Conservation (phyloP, 1,139 yeast genomes). For the Sugiyamaella japonica region DNA sequence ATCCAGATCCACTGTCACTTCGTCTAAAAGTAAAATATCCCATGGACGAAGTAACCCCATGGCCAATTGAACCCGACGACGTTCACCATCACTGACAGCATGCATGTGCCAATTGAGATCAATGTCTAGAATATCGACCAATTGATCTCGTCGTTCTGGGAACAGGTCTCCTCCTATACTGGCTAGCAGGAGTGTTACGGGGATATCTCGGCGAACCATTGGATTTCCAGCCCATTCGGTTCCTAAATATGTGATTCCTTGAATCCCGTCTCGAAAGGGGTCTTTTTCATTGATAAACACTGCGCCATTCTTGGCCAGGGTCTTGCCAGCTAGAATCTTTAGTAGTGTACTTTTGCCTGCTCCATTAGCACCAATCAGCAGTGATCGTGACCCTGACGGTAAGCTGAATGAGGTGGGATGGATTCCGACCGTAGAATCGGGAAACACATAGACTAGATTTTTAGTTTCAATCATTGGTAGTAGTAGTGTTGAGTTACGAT, state of each 20-base stretch:
- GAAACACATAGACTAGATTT: constrained; percentile 68
- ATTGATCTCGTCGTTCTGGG: constrained; percentile 71
- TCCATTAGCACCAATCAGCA: constrained; percentile 91
- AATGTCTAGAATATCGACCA: constrained; percentile 75
- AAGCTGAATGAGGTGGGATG: constrained; percentile 59
- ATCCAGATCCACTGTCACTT: constrained; percentile 94
- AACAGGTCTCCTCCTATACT: constrained; percentile 81
- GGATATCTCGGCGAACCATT: constrained; percentile 84
- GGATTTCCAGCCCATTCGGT: constrained; percentile 98
- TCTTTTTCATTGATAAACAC: constrained; percentile 71
- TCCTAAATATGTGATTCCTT: constrained; percentile 84
- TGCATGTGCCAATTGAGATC: constrained; percentile 93
- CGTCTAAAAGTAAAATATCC: constrained; percentile 80
- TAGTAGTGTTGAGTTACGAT: too few species aligned
- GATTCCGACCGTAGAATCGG: constrained; percentile 67
- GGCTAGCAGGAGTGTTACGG: constrained; percentile 72
- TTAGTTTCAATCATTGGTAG: constrained; percentile 61
- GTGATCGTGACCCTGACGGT: constrained; percentile 70
- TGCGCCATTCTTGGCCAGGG: constrained; percentile 71
- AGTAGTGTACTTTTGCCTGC: constrained; percentile 94
- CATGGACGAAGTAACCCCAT: constrained; percentile 94
- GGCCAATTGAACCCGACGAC: constrained; percentile 87
- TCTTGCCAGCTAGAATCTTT: constrained; percentile 85
- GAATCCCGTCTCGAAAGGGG: constrained; percentile 69
- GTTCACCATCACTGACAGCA: constrained; percentile 87